Conservation (phyloP, 148 eudicot genomes). For the Salicornia ramosissima region DNA sequence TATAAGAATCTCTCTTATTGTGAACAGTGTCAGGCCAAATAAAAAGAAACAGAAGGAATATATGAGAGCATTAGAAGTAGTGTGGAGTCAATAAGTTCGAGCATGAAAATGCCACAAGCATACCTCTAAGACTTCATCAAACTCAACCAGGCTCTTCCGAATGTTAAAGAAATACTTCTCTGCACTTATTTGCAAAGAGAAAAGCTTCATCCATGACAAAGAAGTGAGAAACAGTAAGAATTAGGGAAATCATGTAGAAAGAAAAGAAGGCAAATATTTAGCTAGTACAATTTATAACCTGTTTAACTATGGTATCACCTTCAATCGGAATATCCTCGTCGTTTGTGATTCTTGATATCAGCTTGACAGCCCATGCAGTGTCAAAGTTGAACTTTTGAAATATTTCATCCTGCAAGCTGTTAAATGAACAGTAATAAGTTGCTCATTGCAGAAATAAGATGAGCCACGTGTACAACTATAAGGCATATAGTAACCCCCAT, state of each 20-base stretch:
- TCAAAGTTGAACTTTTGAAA: conserved; percentile 95
- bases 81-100: background rate
- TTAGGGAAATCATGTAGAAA: background rate
- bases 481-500: background rate
- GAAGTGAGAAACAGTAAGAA: conserved; percentile 18
- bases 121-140: conserved; percentile 99
- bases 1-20: too few species aligned
- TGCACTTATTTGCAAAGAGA: conserved; percentile 75
- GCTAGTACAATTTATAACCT: conserved; percentile 46
- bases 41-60: too few species aligned
- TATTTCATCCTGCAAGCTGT: conserved; percentile 98
- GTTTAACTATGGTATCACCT: conserved; percentile 68
- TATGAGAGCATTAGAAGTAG: background rate
- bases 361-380: conserved; percentile 81
- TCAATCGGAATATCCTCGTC: conserved; percentile 90
- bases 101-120: conserved; percentile 12
- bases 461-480: background rate
- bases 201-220: conserved; percentile 50
- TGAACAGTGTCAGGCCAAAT: too few species aligned
- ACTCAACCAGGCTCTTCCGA: conserved; percentile 92
- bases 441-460: background rate
- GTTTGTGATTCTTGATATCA: conserved; percentile 72
- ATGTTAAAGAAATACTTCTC: conserved; percentile 84
- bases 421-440: conserved; percentile 13
- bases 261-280: background rate